These are phyloP conservation scores for Pseudogymnoascus sp. DNA, from an alignment of 2,329 filamentous ascomycete genomes.

Conservation along the genomic window DNA sequence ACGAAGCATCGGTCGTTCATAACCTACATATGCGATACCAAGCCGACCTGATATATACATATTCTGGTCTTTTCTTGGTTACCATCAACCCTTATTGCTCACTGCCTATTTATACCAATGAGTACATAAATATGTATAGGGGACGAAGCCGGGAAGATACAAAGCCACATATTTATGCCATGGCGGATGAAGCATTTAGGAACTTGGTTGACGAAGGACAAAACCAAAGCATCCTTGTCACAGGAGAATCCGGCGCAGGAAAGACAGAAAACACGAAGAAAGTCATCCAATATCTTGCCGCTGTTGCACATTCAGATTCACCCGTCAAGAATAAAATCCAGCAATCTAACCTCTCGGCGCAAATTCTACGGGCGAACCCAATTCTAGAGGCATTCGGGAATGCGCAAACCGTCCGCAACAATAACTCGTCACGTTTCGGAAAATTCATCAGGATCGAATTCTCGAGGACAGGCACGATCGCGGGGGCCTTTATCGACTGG, in stretches of 20 bases:
- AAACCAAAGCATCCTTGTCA: slow-evolving; percentile 96
- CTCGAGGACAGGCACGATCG: slow-evolving; percentile 76
- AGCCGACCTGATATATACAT: slow-evolving; percentile 94
- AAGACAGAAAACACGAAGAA: slow-evolving; percentile 99
- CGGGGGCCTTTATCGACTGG: slow-evolving; percentile 96
- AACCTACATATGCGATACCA: slow-evolving; percentile 94
- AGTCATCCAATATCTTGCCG: slow-evolving; percentile 95
- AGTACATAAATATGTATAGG: slow-evolving; percentile 98
- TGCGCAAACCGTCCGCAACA: slow-evolving; percentile 93
- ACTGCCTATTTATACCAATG: slow-evolving; percentile 88
- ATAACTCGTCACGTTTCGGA: slow-evolving; percentile 96
- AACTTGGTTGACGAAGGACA: slow-evolving; percentile 91
- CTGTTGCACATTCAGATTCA: slow-evolving; percentile 79
- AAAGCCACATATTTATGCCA: slow-evolving; percentile 93
- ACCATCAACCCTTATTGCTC: slow-evolving; percentile 96
- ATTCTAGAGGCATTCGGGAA: slow-evolving; percentile 98
- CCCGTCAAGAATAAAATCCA: slow-evolving; percentile 51
- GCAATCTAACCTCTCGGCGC: slow-evolving; percentile 83
- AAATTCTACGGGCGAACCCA: slow-evolving; percentile 91
- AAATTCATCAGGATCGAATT: slow-evolving; percentile 99
- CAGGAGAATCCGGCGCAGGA: slow-evolving; percentile 92
- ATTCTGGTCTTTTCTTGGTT: slow-evolving; percentile 92
- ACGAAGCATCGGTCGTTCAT: slow-evolving; percentile 95
- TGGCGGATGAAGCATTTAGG: slow-evolving; percentile 93
- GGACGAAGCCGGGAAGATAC: slow-evolving; percentile 86